Evolutionary conservation across 2,329 filamentous ascomycete genomes (phyloP).

Genomic region (Aspergillus sclerotialis): DNA sequence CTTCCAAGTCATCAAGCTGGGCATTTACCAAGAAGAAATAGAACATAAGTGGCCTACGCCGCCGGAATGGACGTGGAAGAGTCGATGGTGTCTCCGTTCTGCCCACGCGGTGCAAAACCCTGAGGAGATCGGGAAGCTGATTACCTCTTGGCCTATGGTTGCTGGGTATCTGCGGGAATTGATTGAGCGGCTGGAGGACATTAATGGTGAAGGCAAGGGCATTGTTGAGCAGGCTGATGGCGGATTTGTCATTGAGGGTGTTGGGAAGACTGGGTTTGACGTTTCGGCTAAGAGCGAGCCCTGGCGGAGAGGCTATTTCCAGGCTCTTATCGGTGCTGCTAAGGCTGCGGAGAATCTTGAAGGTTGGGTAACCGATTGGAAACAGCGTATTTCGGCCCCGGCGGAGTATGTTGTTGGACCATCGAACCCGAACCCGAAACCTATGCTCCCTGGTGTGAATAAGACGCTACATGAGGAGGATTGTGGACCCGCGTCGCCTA

Average conservation of each 20-base stretch:
- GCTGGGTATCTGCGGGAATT: slow-evolving; percentile 55
- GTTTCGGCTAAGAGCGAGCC: slow-evolving; percentile 68
- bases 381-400: slow-evolving; percentile 60
- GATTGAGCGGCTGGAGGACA: slow-evolving; percentile 63
- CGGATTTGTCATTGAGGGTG: slow-evolving; percentile 47
- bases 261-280: slow-evolving; percentile 58
- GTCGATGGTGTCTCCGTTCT: slow-evolving; percentile 60
- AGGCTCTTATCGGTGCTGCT: slow-evolving; percentile 70
- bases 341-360: slow-evolving; percentile 74
- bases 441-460: slow-evolving; percentile 57
- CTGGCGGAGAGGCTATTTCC: slow-evolving; percentile 81
- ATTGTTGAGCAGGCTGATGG: slow-evolving; percentile 50
- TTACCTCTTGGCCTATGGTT: slow-evolving; percentile 64
- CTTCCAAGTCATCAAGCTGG: slow-evolving; percentile 55
- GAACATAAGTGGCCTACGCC: slow-evolving; percentile 76
- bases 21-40: slow-evolving; percentile 64
- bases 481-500: slow-evolving; percentile 60
- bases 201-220: slow-evolving; percentile 59
- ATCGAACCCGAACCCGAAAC: slow-evolving; percentile 72
- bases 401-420: slow-evolving; percentile 70
- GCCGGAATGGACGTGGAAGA: slow-evolving; percentile 69
- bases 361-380: slow-evolving; percentile 66
- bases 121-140: slow-evolving; percentile 45
- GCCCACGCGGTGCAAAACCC: slow-evolving; percentile 55
- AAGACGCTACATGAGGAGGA: slow-evolving; percentile 66